Evolutionary conservation across 768 basidiomycete species (phyloP), one percentile per base, ranked within the genome.

Genomic region (Mycena capillaripes): DNA sequence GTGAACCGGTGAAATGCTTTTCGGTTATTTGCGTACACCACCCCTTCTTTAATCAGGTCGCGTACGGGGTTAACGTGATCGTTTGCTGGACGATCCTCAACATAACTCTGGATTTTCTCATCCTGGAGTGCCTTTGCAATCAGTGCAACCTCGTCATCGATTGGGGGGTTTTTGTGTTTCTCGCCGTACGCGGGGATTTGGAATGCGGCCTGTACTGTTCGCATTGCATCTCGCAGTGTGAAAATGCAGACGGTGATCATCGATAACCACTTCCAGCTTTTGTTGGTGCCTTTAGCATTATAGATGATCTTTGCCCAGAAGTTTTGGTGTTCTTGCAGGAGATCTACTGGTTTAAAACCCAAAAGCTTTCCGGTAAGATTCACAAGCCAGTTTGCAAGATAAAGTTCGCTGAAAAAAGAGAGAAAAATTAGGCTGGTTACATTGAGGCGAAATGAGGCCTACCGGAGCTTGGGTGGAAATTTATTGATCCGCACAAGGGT

Each of bases 191-290:
- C 27, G 9, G 72, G 66, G 17, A 73, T 73, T 14, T 75, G 10
- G 53, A 53, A 75, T 2, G 53, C 40, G 0, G 23, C 23, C 27
- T 75, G 65, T 2, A 66, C 69, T 1, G 50, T 67, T 19, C 61
- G 60, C 65, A 75, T 72, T 0, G 69, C 74, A 1, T 65, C 63
- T 2, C 72, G 65, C 3, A 75, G 52, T 0, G 71, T 60, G n/a
- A 58, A 73, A 10, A 75, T 72, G 42, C 52, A 73, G 14, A 75
- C 70, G 6, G 72, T 72, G 36, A 75, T 69, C 71, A 69, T 73
- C 5, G 70, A 16, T 4, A 75, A 42, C 74, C 74, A 75, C 8
- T 66, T 32, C 71, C 71, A 72, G 62, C 74, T 75, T 10, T 61
- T 50, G 48, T 75, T 75, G 7, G 38, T 46, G 27, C 58, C 60